Base-by-base conservation (phyloP, 345 rosid species). In the Geranium brycei region DNA sequence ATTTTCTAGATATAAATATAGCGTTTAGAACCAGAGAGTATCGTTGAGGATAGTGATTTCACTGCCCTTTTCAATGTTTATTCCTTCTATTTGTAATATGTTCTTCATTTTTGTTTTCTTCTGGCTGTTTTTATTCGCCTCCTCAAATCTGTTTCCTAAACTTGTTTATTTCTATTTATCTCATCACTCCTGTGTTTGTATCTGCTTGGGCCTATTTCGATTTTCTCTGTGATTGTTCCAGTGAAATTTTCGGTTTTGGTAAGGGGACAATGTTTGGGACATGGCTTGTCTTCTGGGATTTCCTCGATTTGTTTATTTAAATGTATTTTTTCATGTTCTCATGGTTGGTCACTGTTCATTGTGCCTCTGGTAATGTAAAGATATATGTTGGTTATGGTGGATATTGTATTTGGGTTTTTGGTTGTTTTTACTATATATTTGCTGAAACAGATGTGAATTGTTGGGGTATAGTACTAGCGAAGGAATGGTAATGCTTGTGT, bases 11-110 rank as follows among this genome's bases (percentile, higher is more conserved):
- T 28, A 59, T 58, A 31, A 38, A 40, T 62, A 51, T 41, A 61
- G 53, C 72, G 69, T 73, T 71, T 8, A 47, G 62, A 72, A 51
- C 62, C 80, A 62, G 66, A 62, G 66, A 71, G 68, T 77, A 68
- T 67, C 62, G 66, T 75, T 62, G 60, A 61, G 95, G 53, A 85
- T 81, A 72, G 86, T 82, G 91, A 87, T 84, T 85, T 83, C 81
- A 84, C 89, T 90, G 79, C 86, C 78, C 83, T 77, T 90, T 85
- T 85, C 91, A 82, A 86, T 78, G 97, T 86, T 87, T 84, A 87
- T 91, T 89, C 95, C 85, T 89, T 87, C 86, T 19, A 83, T 79
- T 82, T 85, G 83, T 78, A 74, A 72, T 69, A 64, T 76, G 69
- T 71, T 79, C 71, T 72, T 73, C 62, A 59, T 59, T 75, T 72